Conservation (phyloP, 177 flowering plant genomes). For the Vitis hybrid region DNA sequence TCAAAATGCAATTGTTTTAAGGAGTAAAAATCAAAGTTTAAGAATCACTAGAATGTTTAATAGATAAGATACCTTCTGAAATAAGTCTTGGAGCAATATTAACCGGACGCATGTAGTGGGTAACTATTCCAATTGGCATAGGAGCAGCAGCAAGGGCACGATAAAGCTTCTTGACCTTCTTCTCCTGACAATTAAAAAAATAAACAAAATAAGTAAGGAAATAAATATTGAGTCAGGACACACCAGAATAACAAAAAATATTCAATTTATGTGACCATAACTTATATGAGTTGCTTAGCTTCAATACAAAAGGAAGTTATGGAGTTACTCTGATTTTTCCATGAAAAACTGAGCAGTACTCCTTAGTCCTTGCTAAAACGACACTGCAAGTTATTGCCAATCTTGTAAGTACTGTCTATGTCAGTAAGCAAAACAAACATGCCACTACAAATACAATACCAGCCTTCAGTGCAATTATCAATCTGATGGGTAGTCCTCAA, state of each 20-base stretch:
- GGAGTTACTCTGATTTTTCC: slow-evolving; percentile 75
- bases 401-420: slow-evolving; percentile 3
- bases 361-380: slow-evolving; percentile 78
- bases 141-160: slow-evolving; percentile 92
- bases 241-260: too few species aligned
- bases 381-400: slow-evolving; percentile 55
- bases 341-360: slow-evolving; percentile 90
- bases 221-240: neutral
- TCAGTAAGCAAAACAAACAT: neutral
- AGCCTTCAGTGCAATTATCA: slow-evolving; percentile 96
- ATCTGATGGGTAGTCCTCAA: slow-evolving; percentile 93
- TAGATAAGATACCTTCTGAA: slow-evolving; percentile 56
- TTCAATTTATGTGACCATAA: too few species aligned
- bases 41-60: neutral
- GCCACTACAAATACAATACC: slow-evolving; percentile 40
- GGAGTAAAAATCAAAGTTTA: too few species aligned
- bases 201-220: neutral
- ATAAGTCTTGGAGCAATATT: slow-evolving; percentile 82
- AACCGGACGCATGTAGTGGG: slow-evolving; percentile 90
- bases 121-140: slow-evolving; percentile 66
- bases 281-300: too few species aligned
- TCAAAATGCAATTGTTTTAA: too few species aligned
- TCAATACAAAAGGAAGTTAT: neutral
- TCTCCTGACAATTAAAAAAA: slow-evolving; percentile 51
- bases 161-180: slow-evolving; percentile 84